Conservation (phyloP, 139 green algal genomes). For the Haematococcus lacustris region DNA sequence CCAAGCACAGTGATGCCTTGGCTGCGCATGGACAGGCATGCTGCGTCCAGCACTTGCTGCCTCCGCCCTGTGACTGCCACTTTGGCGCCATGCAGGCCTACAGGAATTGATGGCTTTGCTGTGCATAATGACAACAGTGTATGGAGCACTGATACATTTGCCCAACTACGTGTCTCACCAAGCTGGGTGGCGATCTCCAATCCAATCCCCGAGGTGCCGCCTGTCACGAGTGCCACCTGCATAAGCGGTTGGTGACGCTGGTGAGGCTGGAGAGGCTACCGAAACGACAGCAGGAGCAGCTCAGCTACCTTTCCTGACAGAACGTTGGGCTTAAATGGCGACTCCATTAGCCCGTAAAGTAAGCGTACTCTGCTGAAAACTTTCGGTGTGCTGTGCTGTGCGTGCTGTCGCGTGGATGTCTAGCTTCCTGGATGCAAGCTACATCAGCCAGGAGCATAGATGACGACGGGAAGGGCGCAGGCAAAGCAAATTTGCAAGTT, state of each 20-base stretch:
- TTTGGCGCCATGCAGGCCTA: constrained; percentile 75
- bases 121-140: background rate
- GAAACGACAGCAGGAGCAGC: background rate
- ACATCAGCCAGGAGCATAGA: background rate
- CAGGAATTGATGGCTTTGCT: no score
- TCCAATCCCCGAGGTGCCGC: constrained; percentile 78
- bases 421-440: background rate
- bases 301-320: constrained; percentile 23
- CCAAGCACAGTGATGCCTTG: constrained; percentile 53
- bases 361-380: background rate
- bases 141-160: background rate
- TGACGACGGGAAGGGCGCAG: background rate
- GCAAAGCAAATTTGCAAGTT: background rate
- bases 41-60: constrained; percentile 58
- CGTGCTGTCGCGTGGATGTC: background rate
- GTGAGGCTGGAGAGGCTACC: no score
- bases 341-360: constrained; percentile 13
- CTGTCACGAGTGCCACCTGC: constrained; percentile 74
- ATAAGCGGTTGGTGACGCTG: no score
- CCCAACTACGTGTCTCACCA: constrained; percentile 36
- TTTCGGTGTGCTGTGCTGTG: background rate
- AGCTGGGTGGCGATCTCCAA: constrained; percentile 80
- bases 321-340: constrained; percentile 30
- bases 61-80: constrained; percentile 73
- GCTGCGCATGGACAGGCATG: constrained; percentile 32